Evolutionary conservation across 192 early-diverging fungal species (phyloP).

Genomic region (Coemansia asiatica): DNA sequence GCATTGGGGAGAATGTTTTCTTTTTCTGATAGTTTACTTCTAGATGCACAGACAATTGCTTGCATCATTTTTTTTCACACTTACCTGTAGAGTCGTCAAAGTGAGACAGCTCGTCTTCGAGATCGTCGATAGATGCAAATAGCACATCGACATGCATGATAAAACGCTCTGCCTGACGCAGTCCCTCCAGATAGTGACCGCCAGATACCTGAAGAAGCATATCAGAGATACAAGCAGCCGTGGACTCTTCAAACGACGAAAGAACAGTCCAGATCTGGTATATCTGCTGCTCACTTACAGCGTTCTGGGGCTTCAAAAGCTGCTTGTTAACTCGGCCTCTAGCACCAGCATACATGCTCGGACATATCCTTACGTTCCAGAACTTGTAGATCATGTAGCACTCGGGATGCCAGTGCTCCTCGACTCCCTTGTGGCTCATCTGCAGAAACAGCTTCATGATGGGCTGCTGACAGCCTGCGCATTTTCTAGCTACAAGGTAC

Average conservation of each 20-base stretch:
- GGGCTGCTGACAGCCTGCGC: conserved; percentile 93
- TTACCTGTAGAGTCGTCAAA: conserved; percentile 65
- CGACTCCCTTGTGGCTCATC: conserved; percentile 70
- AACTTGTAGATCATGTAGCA: conserved; percentile 99
- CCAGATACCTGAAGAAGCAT: conserved; percentile 91
- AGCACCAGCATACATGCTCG: conserved; percentile 48
- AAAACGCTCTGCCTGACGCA: conserved; percentile 80
- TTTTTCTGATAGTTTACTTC: not conserved
- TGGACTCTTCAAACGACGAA: conserved; percentile 94
- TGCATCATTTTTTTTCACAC: conserved; percentile 3
- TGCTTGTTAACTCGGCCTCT: conserved; percentile 53
- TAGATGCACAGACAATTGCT: not conserved
- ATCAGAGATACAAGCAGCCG: conserved; percentile 91
- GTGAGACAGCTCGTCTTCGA: conserved; percentile 70
- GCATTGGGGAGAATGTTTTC: not conserved
- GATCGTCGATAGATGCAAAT: conserved; percentile 84
- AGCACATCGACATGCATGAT: conserved; percentile 91
- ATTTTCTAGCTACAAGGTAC: conserved; percentile 81
- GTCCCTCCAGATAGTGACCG: conserved; percentile 76
- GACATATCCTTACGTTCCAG: conserved; percentile 56
- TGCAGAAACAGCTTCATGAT: conserved; percentile 97
- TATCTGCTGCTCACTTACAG: conserved; percentile 78
- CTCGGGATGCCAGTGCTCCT: conserved; percentile 97
- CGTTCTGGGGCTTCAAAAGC: conserved; percentile 44
- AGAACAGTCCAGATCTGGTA: conserved; percentile 87